phyloP scores from a whole-genome alignment of 2,329 filamentous ascomycete species.

The Cordyceps sp. region DNA sequence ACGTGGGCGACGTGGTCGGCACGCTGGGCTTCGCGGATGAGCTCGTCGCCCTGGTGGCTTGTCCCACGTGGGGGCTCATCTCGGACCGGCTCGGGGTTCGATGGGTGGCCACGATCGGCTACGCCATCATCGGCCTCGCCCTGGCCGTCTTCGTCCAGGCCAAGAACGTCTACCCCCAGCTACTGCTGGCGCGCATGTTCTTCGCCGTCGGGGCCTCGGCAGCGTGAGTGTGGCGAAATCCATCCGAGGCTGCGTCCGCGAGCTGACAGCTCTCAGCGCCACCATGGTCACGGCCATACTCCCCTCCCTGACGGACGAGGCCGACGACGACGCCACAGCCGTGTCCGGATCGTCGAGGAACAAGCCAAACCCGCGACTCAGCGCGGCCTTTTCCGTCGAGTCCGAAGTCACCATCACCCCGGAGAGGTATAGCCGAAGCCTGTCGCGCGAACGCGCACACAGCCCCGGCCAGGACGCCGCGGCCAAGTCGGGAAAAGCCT shows the following conservation, averaged over 20 bases:
- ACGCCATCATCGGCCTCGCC: constrained; percentile 61
- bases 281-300: constrained; percentile 97
- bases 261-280: constrained; percentile 35
- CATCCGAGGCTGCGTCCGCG: no score
- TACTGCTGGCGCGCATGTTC: constrained; percentile 67
- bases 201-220: constrained; percentile 91
- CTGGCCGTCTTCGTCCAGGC: constrained; percentile 74
- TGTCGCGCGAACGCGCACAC: constrained; percentile 12
- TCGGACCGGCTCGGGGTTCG: constrained; percentile 65
- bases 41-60: constrained; percentile 64
- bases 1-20: constrained; percentile 66
- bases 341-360: constrained; percentile 7
- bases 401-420: constrained; percentile 65
- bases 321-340: constrained; percentile 9
- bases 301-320: constrained; percentile 48
- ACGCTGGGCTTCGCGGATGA: constrained; percentile 78
- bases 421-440: constrained; percentile 29
- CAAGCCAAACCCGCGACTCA: constrained; percentile 32
- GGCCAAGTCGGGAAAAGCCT: constrained; percentile 26
- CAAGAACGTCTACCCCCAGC: constrained; percentile 71
- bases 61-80: constrained; percentile 62
- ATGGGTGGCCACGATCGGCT: constrained; percentile 59
- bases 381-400: constrained; percentile 49
- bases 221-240: no score
- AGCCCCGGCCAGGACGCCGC: constrained; percentile 7